These are phyloP conservation scores for Nepenthes gracilis DNA, from an alignment of 148 eudicot genomes.

Conservation along the genomic window DNA sequence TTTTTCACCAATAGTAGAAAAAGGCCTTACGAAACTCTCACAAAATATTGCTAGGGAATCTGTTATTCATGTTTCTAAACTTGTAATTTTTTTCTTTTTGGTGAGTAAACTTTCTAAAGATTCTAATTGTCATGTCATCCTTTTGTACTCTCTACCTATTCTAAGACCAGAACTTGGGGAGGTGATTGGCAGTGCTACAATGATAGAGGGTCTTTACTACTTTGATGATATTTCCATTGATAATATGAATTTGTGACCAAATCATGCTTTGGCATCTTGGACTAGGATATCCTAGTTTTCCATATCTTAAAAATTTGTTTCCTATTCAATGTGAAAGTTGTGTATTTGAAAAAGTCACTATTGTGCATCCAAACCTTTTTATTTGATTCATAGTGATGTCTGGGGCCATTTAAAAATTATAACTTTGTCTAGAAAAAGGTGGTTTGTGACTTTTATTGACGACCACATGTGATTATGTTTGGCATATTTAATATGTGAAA, in stretches of 20 bases:
- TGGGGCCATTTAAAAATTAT: background rate
- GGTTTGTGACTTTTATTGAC: background rate
- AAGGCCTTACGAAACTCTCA: background rate
- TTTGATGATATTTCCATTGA: background rate
- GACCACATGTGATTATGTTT: background rate
- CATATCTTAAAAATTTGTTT: background rate
- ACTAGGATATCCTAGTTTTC: conserved; percentile 1
- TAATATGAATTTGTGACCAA: background rate
- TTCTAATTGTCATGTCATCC: background rate
- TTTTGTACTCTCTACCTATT: background rate
- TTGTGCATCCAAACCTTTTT: background rate
- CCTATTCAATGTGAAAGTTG: background rate
- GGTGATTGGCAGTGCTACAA: conserved; percentile 6
- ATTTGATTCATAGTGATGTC: conserved; percentile 3
- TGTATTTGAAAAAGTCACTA: background rate
- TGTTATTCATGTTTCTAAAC: background rate
- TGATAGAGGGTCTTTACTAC: conserved; percentile 3
- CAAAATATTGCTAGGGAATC: background rate
- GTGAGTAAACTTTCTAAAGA: conserved; percentile 5
- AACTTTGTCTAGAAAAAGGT: background rate
- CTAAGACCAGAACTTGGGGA: conserved; percentile 5
- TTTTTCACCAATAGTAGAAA: background rate
- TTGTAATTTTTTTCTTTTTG: background rate
- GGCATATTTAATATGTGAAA: background rate
- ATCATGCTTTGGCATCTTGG: background rate